A percentile compares a stretch with the other conserved stretches of the same genome.
Evolutionary conservation across 163 green algal genomes (phyloP).

Genomic region (Chlorella variabilis): DNA sequence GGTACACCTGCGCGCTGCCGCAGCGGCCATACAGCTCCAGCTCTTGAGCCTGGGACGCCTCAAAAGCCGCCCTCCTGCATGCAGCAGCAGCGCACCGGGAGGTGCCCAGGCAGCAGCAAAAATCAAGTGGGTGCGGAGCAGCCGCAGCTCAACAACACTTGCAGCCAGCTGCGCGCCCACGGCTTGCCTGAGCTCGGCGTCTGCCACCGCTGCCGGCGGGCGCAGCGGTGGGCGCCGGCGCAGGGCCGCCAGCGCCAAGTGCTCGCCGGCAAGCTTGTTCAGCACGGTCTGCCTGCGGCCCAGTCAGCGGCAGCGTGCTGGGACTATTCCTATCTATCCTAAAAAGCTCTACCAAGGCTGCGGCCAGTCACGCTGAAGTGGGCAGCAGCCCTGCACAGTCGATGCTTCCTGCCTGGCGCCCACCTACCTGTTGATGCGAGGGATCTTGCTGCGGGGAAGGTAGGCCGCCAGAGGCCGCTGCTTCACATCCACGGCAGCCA

Average conservation of each 20-base stretch:
- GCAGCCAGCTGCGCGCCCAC: not conserved
- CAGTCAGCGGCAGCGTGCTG: not conserved
- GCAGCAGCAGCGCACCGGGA: too few relatives aligned
- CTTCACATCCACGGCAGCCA: constrained; percentile 11
- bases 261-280: constrained; percentile 33
- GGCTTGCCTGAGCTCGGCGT: not conserved
- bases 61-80: constrained; percentile 14
- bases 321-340: too few relatives aligned
- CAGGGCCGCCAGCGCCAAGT: constrained; percentile 17
- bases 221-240: not conserved
- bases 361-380: too few relatives aligned
- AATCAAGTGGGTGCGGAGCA: not conserved
- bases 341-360: too few relatives aligned
- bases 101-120: too few relatives aligned
- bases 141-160: not conserved
- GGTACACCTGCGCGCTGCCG: constrained; percentile 24
- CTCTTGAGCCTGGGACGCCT: constrained; percentile 9
- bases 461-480: constrained; percentile 16
- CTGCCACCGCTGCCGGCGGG: not conserved
- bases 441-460: constrained; percentile 1
- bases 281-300: constrained; percentile 28
- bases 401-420: too few relatives aligned
- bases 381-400: too few relatives aligned
- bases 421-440: constrained; percentile 33
- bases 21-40: constrained; percentile 8